phyloP scores from a whole-genome alignment of 352 stramenopile species.

The Pythium aphanidermatum region DNA sequence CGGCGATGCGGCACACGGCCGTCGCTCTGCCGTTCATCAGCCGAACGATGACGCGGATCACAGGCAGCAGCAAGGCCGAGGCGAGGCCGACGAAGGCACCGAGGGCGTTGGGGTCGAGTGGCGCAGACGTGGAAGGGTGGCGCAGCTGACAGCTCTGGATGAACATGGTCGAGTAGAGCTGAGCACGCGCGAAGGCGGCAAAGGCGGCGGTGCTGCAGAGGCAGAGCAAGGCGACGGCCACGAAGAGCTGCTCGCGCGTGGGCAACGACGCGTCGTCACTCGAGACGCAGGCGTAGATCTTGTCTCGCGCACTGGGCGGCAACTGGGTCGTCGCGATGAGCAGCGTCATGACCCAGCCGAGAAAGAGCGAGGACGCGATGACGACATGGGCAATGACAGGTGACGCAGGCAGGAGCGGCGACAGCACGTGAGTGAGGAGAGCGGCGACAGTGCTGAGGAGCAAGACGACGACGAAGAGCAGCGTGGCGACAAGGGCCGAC shows the following conservation, averaged over 20 bases:
- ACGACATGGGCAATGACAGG: conserved; percentile 2
- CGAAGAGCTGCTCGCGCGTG: conserved; percentile 21
- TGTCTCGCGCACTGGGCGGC: conserved; percentile 28
- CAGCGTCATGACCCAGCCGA: conserved; percentile 42
- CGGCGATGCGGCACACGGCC: conserved; percentile 31
- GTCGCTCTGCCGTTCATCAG: conserved; percentile 11
- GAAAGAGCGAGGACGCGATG: conserved; percentile 15
- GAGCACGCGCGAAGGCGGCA: conserved; percentile 54
- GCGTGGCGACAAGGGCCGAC: neutral
- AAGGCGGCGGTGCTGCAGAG: conserved; percentile 32
- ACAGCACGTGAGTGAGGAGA: conserved; percentile 5
- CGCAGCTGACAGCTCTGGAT: conserved; percentile 59
- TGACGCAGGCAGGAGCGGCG: conserved; percentile 2
- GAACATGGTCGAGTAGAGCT: conserved; percentile 64
- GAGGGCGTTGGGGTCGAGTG: conserved; percentile 39
- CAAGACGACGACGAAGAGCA: conserved; percentile 8
- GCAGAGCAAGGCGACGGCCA: conserved; percentile 14
- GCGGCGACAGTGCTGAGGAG: conserved; percentile 3
- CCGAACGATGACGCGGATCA: conserved; percentile 2
- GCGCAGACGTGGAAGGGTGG: conserved; percentile 25
- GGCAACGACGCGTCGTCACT: conserved; percentile 19
- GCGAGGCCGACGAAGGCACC: conserved; percentile 17
- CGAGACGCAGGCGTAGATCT: conserved; percentile 31
- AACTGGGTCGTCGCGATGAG: conserved; percentile 34
- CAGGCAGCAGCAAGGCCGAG: conserved; percentile 7